Percentiles rank a stretch among this genome's conserved stretches.
Evolutionary conservation across 768 basidiomycete genomes (phyloP).

Genomic region (Neoboletus subvelutipes): DNA sequence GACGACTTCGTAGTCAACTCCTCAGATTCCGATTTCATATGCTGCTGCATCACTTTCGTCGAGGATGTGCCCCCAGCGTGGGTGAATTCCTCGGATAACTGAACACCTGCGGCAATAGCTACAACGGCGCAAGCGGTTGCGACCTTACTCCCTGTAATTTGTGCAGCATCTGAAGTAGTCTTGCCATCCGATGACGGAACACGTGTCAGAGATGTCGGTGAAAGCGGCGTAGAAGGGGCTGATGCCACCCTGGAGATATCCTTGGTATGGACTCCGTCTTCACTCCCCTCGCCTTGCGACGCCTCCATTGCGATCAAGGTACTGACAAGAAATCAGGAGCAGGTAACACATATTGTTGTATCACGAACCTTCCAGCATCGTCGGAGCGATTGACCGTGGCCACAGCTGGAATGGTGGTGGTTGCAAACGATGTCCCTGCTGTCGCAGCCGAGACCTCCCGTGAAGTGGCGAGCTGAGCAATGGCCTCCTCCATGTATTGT

Average conservation of each 20-base stretch:
- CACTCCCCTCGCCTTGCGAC: neutral
- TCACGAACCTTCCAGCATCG: slow-evolving; percentile 6
- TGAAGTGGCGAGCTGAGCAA: neutral
- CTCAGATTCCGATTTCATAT: neutral
- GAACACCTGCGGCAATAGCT: neutral
- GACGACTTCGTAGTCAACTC: neutral
- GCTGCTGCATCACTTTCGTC: neutral
- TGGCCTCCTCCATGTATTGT: neutral
- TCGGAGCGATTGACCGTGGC: neutral
- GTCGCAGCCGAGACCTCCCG: neutral
- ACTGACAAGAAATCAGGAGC: neutral
- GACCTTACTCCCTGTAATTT: neutral
- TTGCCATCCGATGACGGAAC: neutral
- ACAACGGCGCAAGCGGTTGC: neutral
- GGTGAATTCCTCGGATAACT: neutral
- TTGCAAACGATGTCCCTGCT: neutral
- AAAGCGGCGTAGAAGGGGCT: too few species aligned
- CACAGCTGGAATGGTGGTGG: neutral
- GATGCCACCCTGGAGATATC: neutral
- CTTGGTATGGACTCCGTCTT: neutral
- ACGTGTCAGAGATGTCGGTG: neutral
- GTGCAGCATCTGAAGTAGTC: neutral
- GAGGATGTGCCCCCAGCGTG: neutral
- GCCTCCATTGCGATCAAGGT: neutral
- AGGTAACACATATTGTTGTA: neutral